Percentiles rank a stretch among this genome's conserved stretches.
Conservation (phyloP, 2,329 filamentous ascomycete genomes). For the Aureobasidium sp. region DNA sequence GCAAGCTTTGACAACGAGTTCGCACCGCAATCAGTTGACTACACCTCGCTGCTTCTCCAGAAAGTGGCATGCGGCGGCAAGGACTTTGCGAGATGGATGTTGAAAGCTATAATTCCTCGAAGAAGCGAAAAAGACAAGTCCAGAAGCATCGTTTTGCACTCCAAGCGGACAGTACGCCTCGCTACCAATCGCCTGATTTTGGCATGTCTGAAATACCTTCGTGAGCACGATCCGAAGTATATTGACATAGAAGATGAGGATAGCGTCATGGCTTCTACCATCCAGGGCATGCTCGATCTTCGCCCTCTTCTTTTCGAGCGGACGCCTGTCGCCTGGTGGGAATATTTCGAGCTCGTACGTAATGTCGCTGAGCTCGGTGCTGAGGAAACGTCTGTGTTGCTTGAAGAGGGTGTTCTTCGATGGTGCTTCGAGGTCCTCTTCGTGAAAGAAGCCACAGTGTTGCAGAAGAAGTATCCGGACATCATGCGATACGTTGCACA, state of each 20-base stretch:
- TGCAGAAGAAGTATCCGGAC: background rate
- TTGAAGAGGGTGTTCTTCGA: slow-evolving; percentile 11
- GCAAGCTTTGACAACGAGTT: slow-evolving; percentile 50
- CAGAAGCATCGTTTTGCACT: slow-evolving; percentile 48
- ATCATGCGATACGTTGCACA: background rate
- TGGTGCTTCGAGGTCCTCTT: slow-evolving; percentile 15
- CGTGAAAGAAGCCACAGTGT: background rate
- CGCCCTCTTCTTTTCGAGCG: background rate
- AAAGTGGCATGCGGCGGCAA: slow-evolving; percentile 43
- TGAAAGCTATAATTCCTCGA: slow-evolving; percentile 47
- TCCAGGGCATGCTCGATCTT: background rate
- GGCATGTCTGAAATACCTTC: slow-evolving; percentile 25
- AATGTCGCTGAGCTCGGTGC: slow-evolving; percentile 14
- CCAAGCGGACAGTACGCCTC: slow-evolving; percentile 23
- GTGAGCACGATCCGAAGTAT: slow-evolving; percentile 24
- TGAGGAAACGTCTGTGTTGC: slow-evolving; percentile 13
- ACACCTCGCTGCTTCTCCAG: slow-evolving; percentile 45
- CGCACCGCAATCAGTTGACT: slow-evolving; percentile 54
- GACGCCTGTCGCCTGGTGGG: slow-evolving; percentile 10
- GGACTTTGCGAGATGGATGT: slow-evolving; percentile 47
- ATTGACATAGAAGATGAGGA: slow-evolving; percentile 18
- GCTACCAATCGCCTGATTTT: slow-evolving; percentile 24
- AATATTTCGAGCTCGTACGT: slow-evolving; percentile 16
- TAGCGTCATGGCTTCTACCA: background rate
- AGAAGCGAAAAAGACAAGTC: slow-evolving; percentile 43